Evolutionary conservation across 345 rosid species (phyloP), one percentile per base, ranked within the genome.

Genomic region (Gynandropsis gynandra): DNA sequence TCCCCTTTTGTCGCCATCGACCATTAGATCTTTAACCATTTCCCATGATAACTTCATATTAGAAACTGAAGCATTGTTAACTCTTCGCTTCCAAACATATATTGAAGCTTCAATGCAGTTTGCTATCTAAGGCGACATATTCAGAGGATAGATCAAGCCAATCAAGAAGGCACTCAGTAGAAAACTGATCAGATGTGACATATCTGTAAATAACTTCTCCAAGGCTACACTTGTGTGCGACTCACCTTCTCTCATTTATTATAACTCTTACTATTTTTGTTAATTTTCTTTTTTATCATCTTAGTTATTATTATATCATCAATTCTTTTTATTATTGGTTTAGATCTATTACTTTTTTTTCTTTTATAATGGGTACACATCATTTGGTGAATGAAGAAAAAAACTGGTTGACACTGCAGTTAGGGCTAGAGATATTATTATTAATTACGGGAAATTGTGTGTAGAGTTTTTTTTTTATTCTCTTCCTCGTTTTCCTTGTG

Each of bases 101-200:
- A 78, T 80, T 5, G 97, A 68, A 11, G 98, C 89, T 67, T 92
- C 98, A 20, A 76, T 89, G 0, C 89, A 81, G 64, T 87, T 85
- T 18, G 98, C 98, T 80, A 58, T 92, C 98, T 7, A 87, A 73
- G 10, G 88, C 90, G 18, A 66, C 64, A 24, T 80, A 95, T 42
- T 92, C 97, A 12, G 98, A 82, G n/a, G 97, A 78, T 42, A 92
- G 70, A 54, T 92, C 96, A 15, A 87, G 89, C 57, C 88, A 85
- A 69, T 85, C 88, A 0, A 92, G 95, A 57, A 92, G 76, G 70
- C 79, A 75, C 16, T 87, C 98, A 0, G 87, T 76, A 1, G 89
- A 80, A 71, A 92, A 85, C 42, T 85, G 85, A 50, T 87, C 95
- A 0, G 97, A 81, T 39, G 93, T 73, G 60, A 92, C 71, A 48